phyloP scores from a whole-genome alignment of 169 alveolate genomes.

The Plasmodium gonderi region DNA sequence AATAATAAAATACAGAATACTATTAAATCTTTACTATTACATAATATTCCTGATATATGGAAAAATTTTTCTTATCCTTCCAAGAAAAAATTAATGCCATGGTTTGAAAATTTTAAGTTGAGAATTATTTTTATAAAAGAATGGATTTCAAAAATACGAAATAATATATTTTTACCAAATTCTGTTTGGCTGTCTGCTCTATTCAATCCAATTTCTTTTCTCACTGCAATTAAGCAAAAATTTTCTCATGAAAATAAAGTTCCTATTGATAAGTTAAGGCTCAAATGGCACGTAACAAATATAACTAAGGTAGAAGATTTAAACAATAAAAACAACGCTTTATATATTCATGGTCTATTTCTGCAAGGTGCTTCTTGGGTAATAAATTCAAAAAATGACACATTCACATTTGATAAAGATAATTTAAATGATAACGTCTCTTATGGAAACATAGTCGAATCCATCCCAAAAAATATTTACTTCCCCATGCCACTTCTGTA shows the following conservation, averaged over 20 bases:
- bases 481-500: constrained; percentile 62
- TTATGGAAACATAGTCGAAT: constrained; percentile 57
- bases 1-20: constrained; percentile 54
- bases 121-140: constrained; percentile 70
- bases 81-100: constrained; percentile 61
- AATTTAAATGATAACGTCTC: constrained; percentile 37
- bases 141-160: constrained; percentile 58
- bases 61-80: constrained; percentile 58
- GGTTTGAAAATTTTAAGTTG: constrained; percentile 66
- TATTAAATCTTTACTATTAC: constrained; percentile 49
- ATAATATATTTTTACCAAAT: constrained; percentile 27
- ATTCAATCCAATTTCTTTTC: constrained; percentile 96
- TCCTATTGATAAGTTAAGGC: constrained; percentile 53
- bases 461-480: constrained; percentile 48
- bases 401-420: constrained; percentile 30
- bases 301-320: constrained; percentile 61
- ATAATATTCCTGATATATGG: constrained; percentile 68
- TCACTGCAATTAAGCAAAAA: constrained; percentile 94
- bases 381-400: constrained; percentile 48
- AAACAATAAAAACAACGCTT: constrained; percentile 62
- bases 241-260: constrained; percentile 55
- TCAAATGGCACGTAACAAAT: constrained; percentile 69
- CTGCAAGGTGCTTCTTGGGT: constrained; percentile 74
- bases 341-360: constrained; percentile 59
- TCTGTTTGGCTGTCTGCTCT: constrained; percentile 90